Evolutionary conservation across 495 filamentous ascomycete genomes (phyloP), one percentile per base, ranked within the genome.

Genomic region (Immersiella caudata): DNA sequence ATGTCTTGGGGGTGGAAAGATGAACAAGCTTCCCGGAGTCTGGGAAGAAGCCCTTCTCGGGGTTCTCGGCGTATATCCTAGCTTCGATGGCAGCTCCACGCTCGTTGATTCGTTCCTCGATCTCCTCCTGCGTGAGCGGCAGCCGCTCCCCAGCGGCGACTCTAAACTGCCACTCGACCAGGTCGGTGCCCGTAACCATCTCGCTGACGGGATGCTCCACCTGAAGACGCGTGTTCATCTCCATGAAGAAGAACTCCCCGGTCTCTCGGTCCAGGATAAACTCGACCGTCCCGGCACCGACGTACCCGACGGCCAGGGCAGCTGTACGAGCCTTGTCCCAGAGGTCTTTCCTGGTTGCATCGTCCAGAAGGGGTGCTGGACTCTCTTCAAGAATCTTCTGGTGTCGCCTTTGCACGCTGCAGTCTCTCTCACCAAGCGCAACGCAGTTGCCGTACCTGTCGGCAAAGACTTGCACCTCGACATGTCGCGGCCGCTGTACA

Each of bases 311-410:
- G 1, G 95, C 94, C 54, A 93, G 78, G 0, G 95, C 95, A 16
- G 95, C 96, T 12, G 90, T 88, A 70, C 93, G 81, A 4, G 95
- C 95, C 79, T 98, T 98, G 49, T 89, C 89, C 96, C 96, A 98
- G 1, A 99, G 80, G 69, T 97, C 93, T 68, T 93, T 86, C 46
- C 96, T 85, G 12, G 93, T 90, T 9, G 79, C 82, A 66, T 94
- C 90, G 27, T 89, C 87, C 0, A 99, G 81, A 75, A 94, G 84
- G 24, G 95, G 96, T 6, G 95, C 96, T 0, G 95, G 95, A 12
- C 93, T 96, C 75, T 99, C 95, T 77, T 99, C 95, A 0, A 99
- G 81, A 51, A 99, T 96, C 79, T 99, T 99, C 77, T 99, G 95
- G 73, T 99, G 95, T 57, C 95, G 82, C 25, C 93, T 80, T 76